Conservation (phyloP, 1,284 basidiomycete species). For the Termitomyces sp. region DNA sequence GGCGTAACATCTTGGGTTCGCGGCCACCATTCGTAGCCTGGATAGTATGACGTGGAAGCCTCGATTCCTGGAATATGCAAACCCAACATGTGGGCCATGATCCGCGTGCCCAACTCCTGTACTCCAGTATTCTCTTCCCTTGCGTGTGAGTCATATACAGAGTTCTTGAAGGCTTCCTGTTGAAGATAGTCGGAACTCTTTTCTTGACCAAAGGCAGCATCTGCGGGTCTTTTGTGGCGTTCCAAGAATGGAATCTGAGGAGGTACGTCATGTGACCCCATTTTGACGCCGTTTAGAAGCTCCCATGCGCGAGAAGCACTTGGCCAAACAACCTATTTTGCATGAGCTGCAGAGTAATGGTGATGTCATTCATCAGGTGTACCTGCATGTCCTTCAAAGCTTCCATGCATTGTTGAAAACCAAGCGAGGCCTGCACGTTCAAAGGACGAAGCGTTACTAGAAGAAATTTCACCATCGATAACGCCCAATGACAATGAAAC, state of each 20-base stretch:
- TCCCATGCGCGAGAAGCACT: conserved; percentile 68
- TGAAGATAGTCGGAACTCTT: conserved; percentile 43
- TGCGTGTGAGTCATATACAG: conserved; percentile 18
- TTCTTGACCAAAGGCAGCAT: conserved; percentile 61
- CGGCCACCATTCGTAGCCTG: conserved; percentile 76
- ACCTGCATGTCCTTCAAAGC: conserved; percentile 73
- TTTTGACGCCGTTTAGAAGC: conserved; percentile 64
- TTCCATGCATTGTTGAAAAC: conserved; percentile 62
- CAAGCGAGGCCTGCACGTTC: conserved; percentile 62
- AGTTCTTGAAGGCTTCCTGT: conserved; percentile 37
- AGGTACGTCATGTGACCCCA: conserved; percentile 44
- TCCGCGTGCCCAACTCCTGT: conserved; percentile 52
- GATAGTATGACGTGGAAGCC: conserved; percentile 57
- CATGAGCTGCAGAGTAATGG: not conserved
- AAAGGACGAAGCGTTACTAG: conserved; percentile 66
- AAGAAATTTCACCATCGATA: not conserved
- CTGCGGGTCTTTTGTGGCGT: conserved; percentile 56
- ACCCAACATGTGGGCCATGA: conserved; percentile 71
- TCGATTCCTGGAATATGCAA: conserved; percentile 56
- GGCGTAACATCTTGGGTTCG: conserved; percentile 31
- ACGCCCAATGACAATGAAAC: not conserved
- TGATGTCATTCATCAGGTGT: conserved; percentile 16
- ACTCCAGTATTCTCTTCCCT: conserved; percentile 38
- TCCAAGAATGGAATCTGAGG: conserved; percentile 33
- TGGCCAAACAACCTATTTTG: conserved; percentile 56